These are phyloP conservation scores for Cicer chorassanicum DNA, from an alignment of 306 rosid species.

Conservation along the genomic window DNA sequence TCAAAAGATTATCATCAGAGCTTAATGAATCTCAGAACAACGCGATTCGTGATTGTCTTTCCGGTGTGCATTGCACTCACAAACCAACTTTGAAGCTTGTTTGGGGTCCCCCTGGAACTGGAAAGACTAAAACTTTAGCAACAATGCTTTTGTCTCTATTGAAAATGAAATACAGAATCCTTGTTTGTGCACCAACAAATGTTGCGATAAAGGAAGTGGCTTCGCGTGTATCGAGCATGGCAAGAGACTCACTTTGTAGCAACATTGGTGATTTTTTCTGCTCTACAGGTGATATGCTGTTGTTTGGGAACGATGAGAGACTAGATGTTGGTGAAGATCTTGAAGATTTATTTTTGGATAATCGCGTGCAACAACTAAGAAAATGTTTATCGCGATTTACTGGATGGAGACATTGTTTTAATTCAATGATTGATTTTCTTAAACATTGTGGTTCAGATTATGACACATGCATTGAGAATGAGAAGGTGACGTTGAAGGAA, in stretches of 20 bases:
- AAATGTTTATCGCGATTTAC: neutral
- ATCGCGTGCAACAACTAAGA: neutral
- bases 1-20: neutral
- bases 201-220: slow-evolving; percentile 10
- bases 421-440: neutral
- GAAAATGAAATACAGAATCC: slow-evolving; percentile 53
- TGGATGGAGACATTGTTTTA: neutral
- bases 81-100: slow-evolving; percentile 53
- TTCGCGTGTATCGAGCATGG: neutral
- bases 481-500: neutral
- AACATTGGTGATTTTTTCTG: neutral
- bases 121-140: slow-evolving; percentile 64
- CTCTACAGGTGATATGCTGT: neutral
- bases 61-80: slow-evolving; percentile 37
- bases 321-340: neutral
- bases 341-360: slow-evolving; percentile 3
- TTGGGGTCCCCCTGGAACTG: slow-evolving; percentile 91
- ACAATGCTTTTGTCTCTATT: slow-evolving; percentile 53
- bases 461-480: neutral
- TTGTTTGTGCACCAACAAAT: slow-evolving; percentile 59
- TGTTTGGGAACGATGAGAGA: neutral
- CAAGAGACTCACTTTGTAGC: neutral
- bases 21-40: slow-evolving; percentile 60
- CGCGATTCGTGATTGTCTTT: slow-evolving; percentile 58
- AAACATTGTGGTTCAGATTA: neutral